Percentiles rank a stretch among this genome's conserved stretches.
phyloP scores from a whole-genome alignment of 2,329 filamentous ascomycete species.

The Zelopaecilomyces penicillatus region DNA sequence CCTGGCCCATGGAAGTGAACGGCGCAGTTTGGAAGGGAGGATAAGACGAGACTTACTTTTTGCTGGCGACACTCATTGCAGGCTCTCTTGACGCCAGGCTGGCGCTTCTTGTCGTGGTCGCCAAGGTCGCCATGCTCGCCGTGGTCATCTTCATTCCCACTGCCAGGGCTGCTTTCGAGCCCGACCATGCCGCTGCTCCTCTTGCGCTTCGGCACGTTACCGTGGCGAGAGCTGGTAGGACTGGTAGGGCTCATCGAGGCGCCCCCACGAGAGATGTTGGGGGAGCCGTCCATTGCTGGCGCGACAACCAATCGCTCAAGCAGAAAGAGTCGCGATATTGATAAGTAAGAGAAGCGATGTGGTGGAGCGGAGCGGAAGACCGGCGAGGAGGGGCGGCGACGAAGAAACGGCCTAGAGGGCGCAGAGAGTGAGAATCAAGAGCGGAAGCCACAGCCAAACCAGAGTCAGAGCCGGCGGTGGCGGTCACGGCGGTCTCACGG shows the following conservation, averaged over 20 bases:
- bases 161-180: conserved; percentile 55
- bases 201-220: conserved; percentile 49
- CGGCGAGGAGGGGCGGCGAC: background rate
- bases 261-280: conserved; percentile 36
- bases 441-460: background rate
- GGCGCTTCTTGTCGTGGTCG: conserved; percentile 52
- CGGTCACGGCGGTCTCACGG: too few species aligned
- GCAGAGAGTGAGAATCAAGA: conserved; percentile 11
- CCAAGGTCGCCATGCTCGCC: conserved; percentile 43
- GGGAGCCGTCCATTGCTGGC: conserved; percentile 39
- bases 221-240: conserved; percentile 45
- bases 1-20: too few species aligned
- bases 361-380: background rate
- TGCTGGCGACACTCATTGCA: conserved; percentile 82
- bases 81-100: conserved; percentile 66
- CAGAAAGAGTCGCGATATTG: background rate
- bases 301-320: conserved; percentile 9
- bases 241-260: conserved; percentile 47
- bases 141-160: conserved; percentile 39
- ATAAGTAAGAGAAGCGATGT: background rate
- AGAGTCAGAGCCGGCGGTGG: conserved; percentile 7
- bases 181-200: conserved; percentile 40
- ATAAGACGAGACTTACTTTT: conserved; percentile 51
- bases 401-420: background rate
- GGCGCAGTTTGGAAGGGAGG: background rate